Evolutionary conservation across 371 early-diverging fungal genomes (phyloP).

Genomic region (Mucor saturninus): DNA sequence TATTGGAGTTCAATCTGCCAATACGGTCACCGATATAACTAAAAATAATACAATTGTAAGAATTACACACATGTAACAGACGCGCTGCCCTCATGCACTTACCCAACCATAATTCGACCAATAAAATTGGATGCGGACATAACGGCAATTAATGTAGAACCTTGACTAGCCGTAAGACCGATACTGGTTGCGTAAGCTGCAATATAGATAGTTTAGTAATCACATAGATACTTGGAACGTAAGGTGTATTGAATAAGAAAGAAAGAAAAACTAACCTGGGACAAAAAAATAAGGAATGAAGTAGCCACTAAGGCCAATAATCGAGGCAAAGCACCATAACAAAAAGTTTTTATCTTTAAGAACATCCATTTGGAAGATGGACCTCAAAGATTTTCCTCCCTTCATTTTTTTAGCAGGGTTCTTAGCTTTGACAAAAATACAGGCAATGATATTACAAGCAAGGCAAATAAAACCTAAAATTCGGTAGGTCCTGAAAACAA

Average conservation of each 20-base stretch:
- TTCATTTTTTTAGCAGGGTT: constrained; percentile 18
- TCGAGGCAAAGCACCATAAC: constrained; percentile 32
- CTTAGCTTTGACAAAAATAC: constrained; percentile 45
- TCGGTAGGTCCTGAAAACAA: constrained; percentile 39
- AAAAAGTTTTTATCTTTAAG: constrained; percentile 23
- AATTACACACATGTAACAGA: neutral
- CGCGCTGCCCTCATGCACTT: neutral
- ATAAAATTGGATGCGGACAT: constrained; percentile 35
- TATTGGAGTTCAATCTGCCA: constrained; percentile 63
- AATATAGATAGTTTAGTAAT: neutral
- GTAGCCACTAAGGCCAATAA: constrained; percentile 39
- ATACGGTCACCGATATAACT: constrained; percentile 46
- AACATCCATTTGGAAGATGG: constrained; percentile 15
- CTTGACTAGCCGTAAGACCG: constrained; percentile 35
- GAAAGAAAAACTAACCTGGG: constrained; percentile 21
- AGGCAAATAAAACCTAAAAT: constrained; percentile 59
- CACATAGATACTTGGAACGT: neutral
- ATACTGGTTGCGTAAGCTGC: constrained; percentile 30
- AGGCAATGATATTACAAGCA: constrained; percentile 37
- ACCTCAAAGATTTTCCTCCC: constrained; percentile 14
- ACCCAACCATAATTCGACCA: constrained; percentile 39
- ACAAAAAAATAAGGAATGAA: constrained; percentile 43
- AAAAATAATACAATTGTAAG: neutral
- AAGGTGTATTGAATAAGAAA: too few relatives aligned
- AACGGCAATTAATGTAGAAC: constrained; percentile 34